A percentile compares a stretch with the other conserved stretches of the same genome.
These are phyloP conservation scores for Phytophthora sojae DNA, from an alignment of 352 stramenopile genomes.

Conservation along the genomic window DNA sequence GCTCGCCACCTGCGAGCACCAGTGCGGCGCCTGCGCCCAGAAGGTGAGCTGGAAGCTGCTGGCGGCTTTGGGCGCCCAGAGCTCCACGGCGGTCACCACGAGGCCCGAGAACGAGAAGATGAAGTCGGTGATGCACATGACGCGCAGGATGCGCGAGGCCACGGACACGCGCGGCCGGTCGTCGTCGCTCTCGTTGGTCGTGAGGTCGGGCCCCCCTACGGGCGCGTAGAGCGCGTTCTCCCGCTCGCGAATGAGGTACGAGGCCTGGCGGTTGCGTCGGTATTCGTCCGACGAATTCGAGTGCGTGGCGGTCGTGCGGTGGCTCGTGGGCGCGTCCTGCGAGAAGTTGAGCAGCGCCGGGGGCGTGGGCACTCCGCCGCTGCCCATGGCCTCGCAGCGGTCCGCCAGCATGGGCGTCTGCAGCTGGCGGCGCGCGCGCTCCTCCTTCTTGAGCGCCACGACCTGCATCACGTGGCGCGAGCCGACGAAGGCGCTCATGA, in stretches of 20 bases:
- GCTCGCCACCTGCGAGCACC: conserved; percentile 78
- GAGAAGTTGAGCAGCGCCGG: conserved; percentile 25
- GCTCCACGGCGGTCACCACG: conserved; percentile 60
- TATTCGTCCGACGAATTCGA: conserved; percentile 43
- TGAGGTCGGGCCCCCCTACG: conserved; percentile 28
- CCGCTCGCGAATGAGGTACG: conserved; percentile 25
- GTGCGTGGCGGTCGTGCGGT: conserved; percentile 36
- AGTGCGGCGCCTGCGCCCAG: conserved; percentile 74
- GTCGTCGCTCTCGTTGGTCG: conserved; percentile 43
- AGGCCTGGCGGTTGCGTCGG: conserved; percentile 38
- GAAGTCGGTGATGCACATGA: conserved; percentile 76
- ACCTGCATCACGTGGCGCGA: conserved; percentile 70
- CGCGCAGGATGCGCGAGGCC: conserved; percentile 70
- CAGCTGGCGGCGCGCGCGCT: conserved; percentile 31
- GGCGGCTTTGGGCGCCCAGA: conserved; percentile 42
- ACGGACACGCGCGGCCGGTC: conserved; percentile 52
- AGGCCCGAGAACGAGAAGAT: conserved; percentile 72
- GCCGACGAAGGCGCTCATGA: conserved; percentile 73
- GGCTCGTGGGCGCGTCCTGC: conserved; percentile 9
- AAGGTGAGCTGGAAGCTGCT: conserved; percentile 72
- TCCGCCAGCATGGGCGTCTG: conserved; percentile 49
- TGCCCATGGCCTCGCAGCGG: conserved; percentile 21
- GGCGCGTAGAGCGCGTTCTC: conserved; percentile 43
- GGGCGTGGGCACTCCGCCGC: conserved; percentile 18
- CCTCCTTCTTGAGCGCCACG: conserved; percentile 42